Percentiles rank a stretch among this genome's conserved stretches.
Evolutionary conservation across 2,329 filamentous ascomycete genomes (phyloP).

Genomic region (Microcyclospora pomicola): DNA sequence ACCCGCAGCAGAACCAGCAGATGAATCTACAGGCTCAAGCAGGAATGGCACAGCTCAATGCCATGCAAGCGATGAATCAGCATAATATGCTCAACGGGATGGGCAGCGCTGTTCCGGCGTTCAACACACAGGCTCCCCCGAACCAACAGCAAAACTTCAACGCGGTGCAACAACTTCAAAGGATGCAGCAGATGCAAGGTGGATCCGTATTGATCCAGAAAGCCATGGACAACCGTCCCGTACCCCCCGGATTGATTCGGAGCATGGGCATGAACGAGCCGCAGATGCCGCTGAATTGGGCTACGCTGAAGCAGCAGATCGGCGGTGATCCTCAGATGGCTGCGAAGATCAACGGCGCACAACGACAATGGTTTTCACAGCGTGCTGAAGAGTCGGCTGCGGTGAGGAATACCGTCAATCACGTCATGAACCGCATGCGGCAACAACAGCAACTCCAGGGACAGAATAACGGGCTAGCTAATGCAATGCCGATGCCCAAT

Average conservation of each 20-base stretch:
- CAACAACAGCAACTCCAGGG: slow-evolving; percentile 18
- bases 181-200: slow-evolving; percentile 4
- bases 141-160: slow-evolving; percentile 3
- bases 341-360: slow-evolving; percentile 2
- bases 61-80: slow-evolving; percentile 3
- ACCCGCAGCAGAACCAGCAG: slow-evolving; percentile 5
- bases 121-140: slow-evolving; percentile 7
- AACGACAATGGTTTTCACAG: slow-evolving; percentile 13
- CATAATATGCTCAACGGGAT: slow-evolving; percentile 2
- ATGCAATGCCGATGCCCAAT: slow-evolving; percentile 4
- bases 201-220: slow-evolving; percentile 2
- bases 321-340: slow-evolving; percentile 1
- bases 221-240: slow-evolving; percentile 11
- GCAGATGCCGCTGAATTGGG: slow-evolving; percentile 40
- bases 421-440: slow-evolving; percentile 10
- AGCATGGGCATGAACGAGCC: slow-evolving; percentile 25
- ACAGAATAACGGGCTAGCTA: too few species aligned
- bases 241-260: slow-evolving; percentile 9
- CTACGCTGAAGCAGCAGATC: slow-evolving; percentile 42
- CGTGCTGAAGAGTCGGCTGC: slow-evolving; percentile 12
- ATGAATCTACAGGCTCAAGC: slow-evolving; percentile 5
- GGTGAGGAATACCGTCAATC: slow-evolving; percentile 9
- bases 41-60: slow-evolving; percentile 7
- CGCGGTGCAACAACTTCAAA: slow-evolving; percentile 3
- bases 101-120: slow-evolving; percentile 5